Conservation (phyloP, 306 rosid species). For the Comarum palustre region DNA sequence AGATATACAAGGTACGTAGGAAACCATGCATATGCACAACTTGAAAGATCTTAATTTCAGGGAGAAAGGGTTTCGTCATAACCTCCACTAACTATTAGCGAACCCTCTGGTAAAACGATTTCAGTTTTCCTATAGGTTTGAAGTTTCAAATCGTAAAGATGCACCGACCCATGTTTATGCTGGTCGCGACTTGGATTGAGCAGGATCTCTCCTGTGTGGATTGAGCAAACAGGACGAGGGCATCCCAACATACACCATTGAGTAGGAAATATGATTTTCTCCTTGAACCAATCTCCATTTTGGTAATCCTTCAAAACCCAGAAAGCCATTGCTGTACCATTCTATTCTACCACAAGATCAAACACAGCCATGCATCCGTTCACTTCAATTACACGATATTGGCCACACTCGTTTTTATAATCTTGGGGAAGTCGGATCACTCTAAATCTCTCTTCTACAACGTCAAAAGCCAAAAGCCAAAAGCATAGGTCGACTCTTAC, state of each 20-base stretch:
- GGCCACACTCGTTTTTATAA: background rate
- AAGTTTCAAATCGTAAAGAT: background rate
- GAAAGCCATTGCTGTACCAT: background rate
- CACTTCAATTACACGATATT: background rate
- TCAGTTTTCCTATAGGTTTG: background rate
- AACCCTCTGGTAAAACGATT: background rate
- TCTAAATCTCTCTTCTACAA: background rate
- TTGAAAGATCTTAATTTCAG: background rate
- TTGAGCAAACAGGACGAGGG: background rate
- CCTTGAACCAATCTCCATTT: background rate
- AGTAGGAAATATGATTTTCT: background rate
- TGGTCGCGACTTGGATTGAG: background rate
- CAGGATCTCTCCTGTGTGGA: background rate
- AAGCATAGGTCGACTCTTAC: background rate
- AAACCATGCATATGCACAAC: background rate
- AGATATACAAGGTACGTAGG: too few species aligned
- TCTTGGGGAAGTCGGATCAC: background rate
- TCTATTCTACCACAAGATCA: rapidly evolving
- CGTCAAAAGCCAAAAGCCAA: conserved; percentile 9
- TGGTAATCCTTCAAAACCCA: conserved; percentile 15
- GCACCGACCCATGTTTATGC: background rate
- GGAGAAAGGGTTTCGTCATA: background rate
- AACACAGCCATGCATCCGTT: background rate
- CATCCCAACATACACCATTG: background rate
- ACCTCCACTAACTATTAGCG: background rate